phyloP scores from a whole-genome alignment of 441 rosid genomes.

The Populus hybrid region DNA sequence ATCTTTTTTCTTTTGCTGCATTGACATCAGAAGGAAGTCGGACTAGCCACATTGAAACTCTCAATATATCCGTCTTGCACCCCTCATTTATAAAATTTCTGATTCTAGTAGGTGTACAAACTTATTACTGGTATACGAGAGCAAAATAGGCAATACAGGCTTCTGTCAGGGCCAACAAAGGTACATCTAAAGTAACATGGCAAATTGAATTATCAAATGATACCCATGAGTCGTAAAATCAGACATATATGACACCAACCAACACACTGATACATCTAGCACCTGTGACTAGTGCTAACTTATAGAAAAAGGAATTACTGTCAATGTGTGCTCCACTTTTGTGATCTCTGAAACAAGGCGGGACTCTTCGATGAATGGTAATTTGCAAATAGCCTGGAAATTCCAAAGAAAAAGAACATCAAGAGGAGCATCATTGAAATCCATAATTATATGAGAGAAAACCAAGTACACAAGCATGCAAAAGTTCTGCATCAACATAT shows the following conservation, averaged over 20 bases:
- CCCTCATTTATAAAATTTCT: neutral
- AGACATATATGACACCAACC: neutral
- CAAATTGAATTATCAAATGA: neutral
- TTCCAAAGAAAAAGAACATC: neutral
- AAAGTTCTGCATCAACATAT: neutral
- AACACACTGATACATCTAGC: neutral
- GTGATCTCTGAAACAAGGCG: slow-evolving; percentile 31
- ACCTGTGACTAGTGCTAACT: neutral
- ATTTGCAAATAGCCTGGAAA: slow-evolving; percentile 25
- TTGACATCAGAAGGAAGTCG: neutral
- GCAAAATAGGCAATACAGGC: neutral
- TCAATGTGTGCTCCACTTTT: slow-evolving; percentile 31
- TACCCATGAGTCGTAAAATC: neutral
- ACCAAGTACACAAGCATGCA: neutral
- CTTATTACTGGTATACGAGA: neutral
- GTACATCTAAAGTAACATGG: neutral
- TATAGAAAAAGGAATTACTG: slow-evolving; percentile 18
- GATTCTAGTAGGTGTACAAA: neutral
- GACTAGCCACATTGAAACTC: neutral
- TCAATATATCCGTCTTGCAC: neutral
- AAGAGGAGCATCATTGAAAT: too few relatives aligned
- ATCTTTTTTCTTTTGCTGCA: neutral
- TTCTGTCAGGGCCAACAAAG: neutral
- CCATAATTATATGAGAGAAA: too few relatives aligned
- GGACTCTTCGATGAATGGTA: slow-evolving; percentile 34